Evolutionary conservation across 2,329 filamentous ascomycete genomes (phyloP).

Genomic region (Coleophoma cylindrospora): DNA sequence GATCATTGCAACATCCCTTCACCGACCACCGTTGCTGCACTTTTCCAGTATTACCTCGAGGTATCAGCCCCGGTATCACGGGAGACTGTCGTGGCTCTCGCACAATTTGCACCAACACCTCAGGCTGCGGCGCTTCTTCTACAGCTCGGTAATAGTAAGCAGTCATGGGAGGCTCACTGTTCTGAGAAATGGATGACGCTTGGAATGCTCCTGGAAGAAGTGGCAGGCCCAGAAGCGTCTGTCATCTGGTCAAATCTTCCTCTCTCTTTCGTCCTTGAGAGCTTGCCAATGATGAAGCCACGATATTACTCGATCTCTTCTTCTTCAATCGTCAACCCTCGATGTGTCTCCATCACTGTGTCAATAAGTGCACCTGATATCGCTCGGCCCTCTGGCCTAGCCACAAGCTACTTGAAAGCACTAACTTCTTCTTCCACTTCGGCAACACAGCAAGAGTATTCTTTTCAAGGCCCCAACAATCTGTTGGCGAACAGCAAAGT

Average conservation of each 20-base stretch:
- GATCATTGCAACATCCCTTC: constrained; percentile 9
- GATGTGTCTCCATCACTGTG: constrained; percentile 35
- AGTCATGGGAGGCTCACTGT: constrained; percentile 6
- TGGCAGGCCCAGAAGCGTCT: not conserved
- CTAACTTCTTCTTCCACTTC: not conserved
- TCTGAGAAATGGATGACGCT: constrained; percentile 7
- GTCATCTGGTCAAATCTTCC: constrained; percentile 35
- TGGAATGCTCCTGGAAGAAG: constrained; percentile 8
- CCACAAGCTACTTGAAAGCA: constrained; percentile 30
- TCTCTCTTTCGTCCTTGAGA: constrained; percentile 48
- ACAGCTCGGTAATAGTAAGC: constrained; percentile 5
- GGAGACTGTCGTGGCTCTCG: constrained; percentile 30
- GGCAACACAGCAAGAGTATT: constrained; percentile 9
- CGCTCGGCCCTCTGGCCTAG: constrained; percentile 27
- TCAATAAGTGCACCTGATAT: constrained; percentile 23
- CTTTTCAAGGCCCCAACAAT: constrained; percentile 9
- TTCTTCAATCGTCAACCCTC: constrained; percentile 39
- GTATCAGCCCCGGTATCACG: constrained; percentile 35
- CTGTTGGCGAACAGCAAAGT: constrained; percentile 8
- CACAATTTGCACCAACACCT: constrained; percentile 32
- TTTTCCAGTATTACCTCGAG: constrained; percentile 41
- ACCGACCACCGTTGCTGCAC: constrained; percentile 22
- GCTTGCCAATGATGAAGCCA: constrained; percentile 50
- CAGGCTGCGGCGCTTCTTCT: constrained; percentile 13
- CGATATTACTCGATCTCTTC: constrained; percentile 60